Percentiles rank a stretch among this genome's conserved stretches.
phyloP scores from a whole-genome alignment of 495 filamentous ascomycete species.

The Lindgomyces ingoldianus region DNA sequence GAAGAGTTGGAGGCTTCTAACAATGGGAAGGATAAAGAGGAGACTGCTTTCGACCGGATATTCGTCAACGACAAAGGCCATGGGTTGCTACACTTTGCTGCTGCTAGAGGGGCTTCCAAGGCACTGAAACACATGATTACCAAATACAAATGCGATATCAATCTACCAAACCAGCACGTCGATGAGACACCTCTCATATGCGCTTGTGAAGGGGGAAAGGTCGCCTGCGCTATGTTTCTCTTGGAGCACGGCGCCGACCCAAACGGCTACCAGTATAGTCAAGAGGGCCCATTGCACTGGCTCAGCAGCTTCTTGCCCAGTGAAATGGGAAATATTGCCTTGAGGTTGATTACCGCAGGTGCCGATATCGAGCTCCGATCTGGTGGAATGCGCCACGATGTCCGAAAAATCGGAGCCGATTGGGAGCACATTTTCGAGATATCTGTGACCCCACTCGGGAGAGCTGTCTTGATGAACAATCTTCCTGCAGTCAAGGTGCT shows the following conservation, averaged over 20 bases:
- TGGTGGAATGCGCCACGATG: not conserved
- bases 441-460: not conserved
- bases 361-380: constrained; percentile 9
- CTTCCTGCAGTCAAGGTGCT: constrained; percentile 5
- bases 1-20: too few species aligned
- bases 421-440: constrained; percentile 11
- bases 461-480: constrained; percentile 10
- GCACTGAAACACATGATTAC: constrained; percentile 4
- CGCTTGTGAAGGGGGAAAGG: not conserved
- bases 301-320: constrained; percentile 3
- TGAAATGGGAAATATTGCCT: constrained; percentile 2
- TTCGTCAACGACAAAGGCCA: not conserved
- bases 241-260: constrained; percentile 8
- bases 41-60: not conserved
- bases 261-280: not conserved
- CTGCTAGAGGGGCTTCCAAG: not conserved
- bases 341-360: not conserved
- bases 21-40: not conserved
- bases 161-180: not conserved
- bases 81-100: constrained; percentile 6
- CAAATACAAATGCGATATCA: constrained; percentile 9
- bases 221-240: constrained; percentile 1
- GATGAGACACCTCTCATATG: constrained; percentile 8
- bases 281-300: constrained; percentile 15
- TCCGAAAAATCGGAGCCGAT: constrained; percentile 6